Evolutionary conservation across 306 rosid genomes (phyloP), one percentile per base, ranked within the genome.

Genomic region (Glycine latifolia): DNA sequence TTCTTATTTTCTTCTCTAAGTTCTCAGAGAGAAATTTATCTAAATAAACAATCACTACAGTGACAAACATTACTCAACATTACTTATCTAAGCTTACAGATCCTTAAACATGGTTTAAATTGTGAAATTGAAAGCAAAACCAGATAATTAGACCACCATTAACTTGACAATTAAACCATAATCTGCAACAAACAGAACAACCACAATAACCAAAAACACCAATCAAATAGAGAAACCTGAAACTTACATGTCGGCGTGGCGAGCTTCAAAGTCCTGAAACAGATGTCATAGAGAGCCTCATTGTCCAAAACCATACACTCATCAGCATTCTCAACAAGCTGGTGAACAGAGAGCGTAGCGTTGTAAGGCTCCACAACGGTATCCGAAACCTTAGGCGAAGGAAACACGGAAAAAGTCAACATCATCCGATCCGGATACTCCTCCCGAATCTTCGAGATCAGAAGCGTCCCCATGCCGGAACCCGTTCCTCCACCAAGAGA

Each of bases 371-470:
- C 90, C 55, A 87, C 87, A 48, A 87, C 90, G 2, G 90, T 87
- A 62, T 87, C 90, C 39, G 90, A 87, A 37, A 87, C 90, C 87
- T 87, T 87, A 0, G 87, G 90, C 4, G 90, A 87, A 84, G 90
- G 90, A 65, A 87, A 87, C 52, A 87, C 90, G 0, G 90, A 87
- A 78, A 87, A 87, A 15, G 90, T 87, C 86, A 87, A 62, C 90
- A 87, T 87, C 90, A 87, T 87, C 0, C 90, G 84, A 66, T 87
- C 90, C 7, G 90, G 90, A 81, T 87, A 87, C 79, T 87, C 90
- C 15, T 87, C 90, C 26, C 87, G 71, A 82, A 87, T 87, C 87
- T 87, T 87, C 15, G 90, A 87, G 44, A 87, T 84, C 43, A 87
- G 80, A 47, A 87, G 86, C 12, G 90, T 87, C 17, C 87, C 90